Conservation (phyloP, 2,329 filamentous ascomycete species). For the Nemania diffusa region DNA sequence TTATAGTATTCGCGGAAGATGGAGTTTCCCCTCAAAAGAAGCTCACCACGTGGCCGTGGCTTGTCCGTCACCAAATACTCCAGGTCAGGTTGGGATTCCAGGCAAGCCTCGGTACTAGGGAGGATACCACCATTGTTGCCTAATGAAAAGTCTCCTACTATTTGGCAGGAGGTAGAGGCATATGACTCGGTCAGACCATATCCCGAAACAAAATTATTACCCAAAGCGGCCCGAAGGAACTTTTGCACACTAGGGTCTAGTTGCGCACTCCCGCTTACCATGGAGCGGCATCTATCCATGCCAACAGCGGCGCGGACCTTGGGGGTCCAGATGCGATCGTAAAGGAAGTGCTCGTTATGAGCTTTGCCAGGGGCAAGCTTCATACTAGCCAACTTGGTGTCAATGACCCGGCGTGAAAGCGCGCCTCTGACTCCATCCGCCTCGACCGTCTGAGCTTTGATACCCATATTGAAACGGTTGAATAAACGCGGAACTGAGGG, state of each 20-base stretch:
- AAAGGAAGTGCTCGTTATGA: constrained; percentile 80
- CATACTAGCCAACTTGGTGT: constrained; percentile 82
- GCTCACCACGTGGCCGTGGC: constrained; percentile 88
- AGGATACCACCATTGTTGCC: constrained; percentile 85
- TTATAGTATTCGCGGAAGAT: constrained; percentile 90
- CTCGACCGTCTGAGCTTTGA: constrained; percentile 82
- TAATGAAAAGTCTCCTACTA: constrained; percentile 73
- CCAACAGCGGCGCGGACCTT: constrained; percentile 88
- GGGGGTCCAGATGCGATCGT: constrained; percentile 88
- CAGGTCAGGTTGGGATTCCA: constrained; percentile 91
- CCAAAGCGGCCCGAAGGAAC: constrained; percentile 87
- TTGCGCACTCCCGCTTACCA: constrained; percentile 91
- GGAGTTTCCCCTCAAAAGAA: constrained; percentile 82
- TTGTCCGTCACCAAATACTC: constrained; percentile 90
- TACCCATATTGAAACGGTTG: constrained; percentile 87
- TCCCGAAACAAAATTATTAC: constrained; percentile 82
- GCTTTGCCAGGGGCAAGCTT: constrained; percentile 76
- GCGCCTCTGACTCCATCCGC: constrained; percentile 82
- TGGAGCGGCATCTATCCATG: constrained; percentile 74
- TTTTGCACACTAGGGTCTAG: constrained; percentile 88
- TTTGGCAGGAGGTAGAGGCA: constrained; percentile 77
- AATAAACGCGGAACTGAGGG: constrained; percentile 90
- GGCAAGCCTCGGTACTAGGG: constrained; percentile 76
- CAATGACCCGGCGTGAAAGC: constrained; percentile 81
- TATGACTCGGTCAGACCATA: constrained; percentile 97